A percentile compares a stretch with the other conserved stretches of the same genome.
Evolutionary conservation across 345 rosid species (phyloP).

Genomic region (Geranium rotundifolium): DNA sequence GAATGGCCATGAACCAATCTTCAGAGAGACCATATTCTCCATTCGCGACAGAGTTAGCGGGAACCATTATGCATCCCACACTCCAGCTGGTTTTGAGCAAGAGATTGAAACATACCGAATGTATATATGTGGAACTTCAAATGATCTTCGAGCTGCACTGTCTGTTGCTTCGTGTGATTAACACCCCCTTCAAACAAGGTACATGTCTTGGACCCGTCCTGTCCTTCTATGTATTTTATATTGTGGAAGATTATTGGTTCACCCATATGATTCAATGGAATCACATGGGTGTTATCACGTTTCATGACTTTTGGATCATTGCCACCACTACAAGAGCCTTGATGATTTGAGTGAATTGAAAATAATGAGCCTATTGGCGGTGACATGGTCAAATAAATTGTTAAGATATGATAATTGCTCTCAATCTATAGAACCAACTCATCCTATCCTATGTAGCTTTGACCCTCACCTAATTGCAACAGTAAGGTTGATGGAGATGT

Average conservation of each 20-base stretch:
- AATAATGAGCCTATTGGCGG: too few species aligned
- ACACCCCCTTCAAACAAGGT: neutral
- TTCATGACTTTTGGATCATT: too few species aligned
- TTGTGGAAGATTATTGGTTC: neutral
- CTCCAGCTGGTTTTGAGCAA: constrained; percentile 21
- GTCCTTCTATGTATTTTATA: neutral
- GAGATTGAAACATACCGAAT: constrained; percentile 80
- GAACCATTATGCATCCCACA: constrained; percentile 43
- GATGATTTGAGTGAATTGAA: too few species aligned
- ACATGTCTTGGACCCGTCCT: neutral
- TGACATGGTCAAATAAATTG: too few species aligned
- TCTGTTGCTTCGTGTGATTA: constrained; percentile 77
- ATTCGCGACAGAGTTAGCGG: constrained; percentile 38
- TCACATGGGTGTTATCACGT: too few species aligned
- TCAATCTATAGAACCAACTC: too few species aligned
- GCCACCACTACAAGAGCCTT: too few species aligned
- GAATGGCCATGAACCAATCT: constrained; percentile 84
- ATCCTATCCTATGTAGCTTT: too few species aligned
- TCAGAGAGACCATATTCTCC: constrained; percentile 71
- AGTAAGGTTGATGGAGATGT: too few species aligned
- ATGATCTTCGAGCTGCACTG: constrained; percentile 88
- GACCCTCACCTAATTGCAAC: too few species aligned
- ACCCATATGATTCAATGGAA: neutral
- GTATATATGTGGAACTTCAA: constrained; percentile 82
- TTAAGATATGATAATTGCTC: too few species aligned